Percentiles rank a stretch among this genome's conserved stretches.
Evolutionary conservation across 371 early-diverging fungal species (phyloP).

Genomic region (Mortierella sp.): DNA sequence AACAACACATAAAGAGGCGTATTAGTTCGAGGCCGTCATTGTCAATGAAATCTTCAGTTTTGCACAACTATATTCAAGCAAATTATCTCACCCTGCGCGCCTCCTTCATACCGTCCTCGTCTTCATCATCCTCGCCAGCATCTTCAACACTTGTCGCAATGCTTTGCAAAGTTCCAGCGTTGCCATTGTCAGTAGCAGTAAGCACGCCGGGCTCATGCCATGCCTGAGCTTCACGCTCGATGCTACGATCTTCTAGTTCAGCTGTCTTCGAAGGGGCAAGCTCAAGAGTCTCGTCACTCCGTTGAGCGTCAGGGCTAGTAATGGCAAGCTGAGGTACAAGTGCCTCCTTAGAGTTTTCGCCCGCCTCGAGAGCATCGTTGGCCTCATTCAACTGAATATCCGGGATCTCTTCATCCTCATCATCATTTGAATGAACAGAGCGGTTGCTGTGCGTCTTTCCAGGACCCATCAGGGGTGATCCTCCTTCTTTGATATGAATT

Average conservation of each 20-base stretch:
- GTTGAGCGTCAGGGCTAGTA: not conserved
- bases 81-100: slow-evolving; percentile 24
- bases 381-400: not conserved
- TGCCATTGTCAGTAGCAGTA: not conserved
- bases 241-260: slow-evolving; percentile 11
- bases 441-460: slow-evolving; percentile 20
- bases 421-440: slow-evolving; percentile 12
- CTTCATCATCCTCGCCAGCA: not conserved
- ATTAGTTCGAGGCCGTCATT: no score
- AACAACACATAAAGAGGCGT: no score
- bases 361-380: not conserved
- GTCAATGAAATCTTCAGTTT: no score
- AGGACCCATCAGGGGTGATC: slow-evolving; percentile 13
- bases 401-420: not conserved
- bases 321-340: slow-evolving; percentile 16
- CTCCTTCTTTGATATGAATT: slow-evolving; percentile 22
- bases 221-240: slow-evolving; percentile 14
- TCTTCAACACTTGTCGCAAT: not conserved
- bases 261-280: not conserved
- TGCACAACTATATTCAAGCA: no score
- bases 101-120: slow-evolving; percentile 33
- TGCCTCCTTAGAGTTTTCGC: slow-evolving; percentile 4
- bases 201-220: not conserved
- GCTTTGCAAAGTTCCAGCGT: not conserved
- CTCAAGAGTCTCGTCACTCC: no score